Evolutionary conservation across 805 yeast genomes (phyloP), one percentile per base, ranked within the genome.

Genomic region (Candida ortonii): DNA sequence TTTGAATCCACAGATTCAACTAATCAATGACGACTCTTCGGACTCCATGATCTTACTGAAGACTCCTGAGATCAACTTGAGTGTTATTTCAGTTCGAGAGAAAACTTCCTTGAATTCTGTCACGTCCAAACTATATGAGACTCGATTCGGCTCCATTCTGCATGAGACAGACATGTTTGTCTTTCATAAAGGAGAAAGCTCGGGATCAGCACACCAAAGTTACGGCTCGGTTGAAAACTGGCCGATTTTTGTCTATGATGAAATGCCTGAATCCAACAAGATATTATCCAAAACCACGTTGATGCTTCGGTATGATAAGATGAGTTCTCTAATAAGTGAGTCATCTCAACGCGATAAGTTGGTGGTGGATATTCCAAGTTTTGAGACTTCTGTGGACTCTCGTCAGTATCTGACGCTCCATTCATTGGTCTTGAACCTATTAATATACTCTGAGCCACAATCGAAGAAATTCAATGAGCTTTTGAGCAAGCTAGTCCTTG

Each of bases 221-320:
- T 88, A 86, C 59, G 93, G 95, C 1, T 72, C 84, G 2, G 57
- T 50, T 7, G 50, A 59, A 11, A 63, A 64, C 13, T 89, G 96
- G 97, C 96, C 96, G 3, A 94, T 96, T 0, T 89, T 95, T 87
- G 57, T 88, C 2, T 55, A 76, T 30, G 95, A 86, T 49, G 71
- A 76, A 42, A 78, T 78, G 32, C 30, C 47, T 76, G 51, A 61
- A 8, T 65, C 70, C 9, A 70, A 72, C 36, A 66, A 78, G 31
- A 62, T 89, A 23, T 69, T 87, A 16, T 74, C 80, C 20, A 71
- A 79, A 39, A 74, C 85, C 3, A 74, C 89, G 0, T 65, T 78
- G 16, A 71, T 77, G 53, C 52, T 84, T 14, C 67, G 81, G 1
- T 79, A 70, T 45, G 85, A 82, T 45, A 67, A 67, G 39, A 67